Conservation (phyloP, 768 basidiomycete species). For the Tulasnella sp. region DNA sequence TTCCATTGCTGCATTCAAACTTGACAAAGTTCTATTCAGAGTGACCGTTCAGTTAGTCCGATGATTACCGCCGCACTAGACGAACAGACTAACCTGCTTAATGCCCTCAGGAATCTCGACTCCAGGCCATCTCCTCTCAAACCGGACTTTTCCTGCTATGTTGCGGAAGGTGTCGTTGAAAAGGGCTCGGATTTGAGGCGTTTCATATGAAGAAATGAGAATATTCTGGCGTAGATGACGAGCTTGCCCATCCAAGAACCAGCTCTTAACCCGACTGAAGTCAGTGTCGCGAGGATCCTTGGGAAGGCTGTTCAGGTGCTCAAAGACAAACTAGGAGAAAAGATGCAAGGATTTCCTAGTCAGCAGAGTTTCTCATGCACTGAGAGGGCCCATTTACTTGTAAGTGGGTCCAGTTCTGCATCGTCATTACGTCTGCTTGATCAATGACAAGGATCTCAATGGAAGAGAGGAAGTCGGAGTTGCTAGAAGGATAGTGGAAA, state of each 20-base stretch:
- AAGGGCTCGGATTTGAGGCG: constrained; percentile 77
- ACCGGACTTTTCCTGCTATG: constrained; percentile 75
- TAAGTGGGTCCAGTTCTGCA: constrained; percentile 99
- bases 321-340: constrained; percentile 69
- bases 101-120: constrained; percentile 79
- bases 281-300: constrained; percentile 92
- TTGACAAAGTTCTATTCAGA: constrained; percentile 59
- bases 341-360: neutral
- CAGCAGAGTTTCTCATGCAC: neutral
- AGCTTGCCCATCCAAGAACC: constrained; percentile 92
- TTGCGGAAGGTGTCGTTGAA: constrained; percentile 77
- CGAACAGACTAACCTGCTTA: constrained; percentile 55
- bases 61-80: neutral
- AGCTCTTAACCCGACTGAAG: constrained; percentile 95
- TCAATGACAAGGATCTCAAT: constrained; percentile 90
- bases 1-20: constrained; percentile 67
- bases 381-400: constrained; percentile 52
- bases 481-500: constrained; percentile 45
- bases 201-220: constrained; percentile 81
- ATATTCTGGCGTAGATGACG: constrained; percentile 86
- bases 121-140: constrained; percentile 65
- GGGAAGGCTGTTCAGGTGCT: constrained; percentile 80
- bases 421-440: constrained; percentile 85
- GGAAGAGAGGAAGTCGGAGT: constrained; percentile 86
- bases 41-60: neutral